Conservation (phyloP, 73 alveolate species). For the Paramecium biaurelia region DNA sequence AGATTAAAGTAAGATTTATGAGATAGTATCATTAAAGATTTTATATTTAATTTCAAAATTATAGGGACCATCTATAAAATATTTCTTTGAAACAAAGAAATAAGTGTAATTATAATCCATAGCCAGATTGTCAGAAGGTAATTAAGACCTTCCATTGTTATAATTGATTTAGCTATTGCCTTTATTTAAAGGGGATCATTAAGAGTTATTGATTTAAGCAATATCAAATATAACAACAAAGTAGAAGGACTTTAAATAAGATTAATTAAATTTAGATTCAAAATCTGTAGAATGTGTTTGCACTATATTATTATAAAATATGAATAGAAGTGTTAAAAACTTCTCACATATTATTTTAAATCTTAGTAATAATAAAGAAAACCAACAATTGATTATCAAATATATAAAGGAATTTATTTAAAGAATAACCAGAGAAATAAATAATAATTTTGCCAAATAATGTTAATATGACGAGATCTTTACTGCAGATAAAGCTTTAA, state of each 20-base stretch:
- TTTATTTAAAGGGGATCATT: background rate
- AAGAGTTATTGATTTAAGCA: background rate
- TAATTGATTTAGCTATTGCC: conserved; percentile 5
- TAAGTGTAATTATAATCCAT: background rate
- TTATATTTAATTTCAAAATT: background rate
- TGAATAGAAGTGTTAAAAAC: background rate
- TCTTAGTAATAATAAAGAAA: conserved; percentile 7
- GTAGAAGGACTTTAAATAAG: background rate
- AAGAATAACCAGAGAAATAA: background rate
- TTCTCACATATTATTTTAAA: background rate
- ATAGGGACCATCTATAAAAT: background rate
- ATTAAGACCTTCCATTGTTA: background rate
- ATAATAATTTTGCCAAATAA: background rate
- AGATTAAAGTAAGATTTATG: background rate
- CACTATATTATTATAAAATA: background rate
- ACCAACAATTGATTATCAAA: background rate
- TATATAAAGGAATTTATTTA: conserved; percentile 1
- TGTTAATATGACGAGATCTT: background rate
- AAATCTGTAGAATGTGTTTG: conserved; percentile 8
- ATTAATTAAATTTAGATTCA: background rate
- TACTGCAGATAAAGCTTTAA: background rate
- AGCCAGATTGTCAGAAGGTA: background rate
- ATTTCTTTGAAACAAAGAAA: conserved; percentile 22
- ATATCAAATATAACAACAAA: conserved; percentile 7
- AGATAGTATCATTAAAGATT: background rate